These are phyloP conservation scores for Suillus americanus DNA, from an alignment of 768 basidiomycete species.

Conservation along the genomic window DNA sequence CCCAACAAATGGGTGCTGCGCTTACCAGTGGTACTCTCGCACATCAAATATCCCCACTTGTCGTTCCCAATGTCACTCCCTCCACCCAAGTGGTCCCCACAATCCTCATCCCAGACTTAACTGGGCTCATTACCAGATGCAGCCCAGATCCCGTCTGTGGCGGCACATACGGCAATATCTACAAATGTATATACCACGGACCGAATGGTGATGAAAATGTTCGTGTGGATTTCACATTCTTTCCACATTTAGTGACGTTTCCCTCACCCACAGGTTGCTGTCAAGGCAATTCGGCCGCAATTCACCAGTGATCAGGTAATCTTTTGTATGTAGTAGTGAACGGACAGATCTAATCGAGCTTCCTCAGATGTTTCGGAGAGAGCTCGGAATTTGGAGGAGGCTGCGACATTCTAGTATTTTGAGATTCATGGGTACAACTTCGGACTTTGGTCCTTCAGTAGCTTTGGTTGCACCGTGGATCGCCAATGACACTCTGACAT, in stretches of 20 bases:
- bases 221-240: neutral
- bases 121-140: neutral
- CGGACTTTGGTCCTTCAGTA: slow-evolving; percentile 19
- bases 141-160: neutral
- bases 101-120: neutral
- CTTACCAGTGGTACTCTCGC: too few relatives aligned
- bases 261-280: neutral
- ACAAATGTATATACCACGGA: neutral
- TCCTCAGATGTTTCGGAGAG: slow-evolving; percentile 17
- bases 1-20: too few relatives aligned
- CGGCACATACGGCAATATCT: neutral
- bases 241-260: neutral
- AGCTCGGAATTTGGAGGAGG: slow-evolving; percentile 20
- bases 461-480: slow-evolving; percentile 23
- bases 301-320: neutral
- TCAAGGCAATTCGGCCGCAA: slow-evolving; percentile 2
- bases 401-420: slow-evolving; percentile 20
- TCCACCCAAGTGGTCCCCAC: neutral
- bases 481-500: slow-evolving; percentile 14
- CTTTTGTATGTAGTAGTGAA: neutral
- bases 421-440: slow-evolving; percentile 15
- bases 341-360: neutral
- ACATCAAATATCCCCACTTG: neutral
- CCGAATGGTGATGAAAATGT: neutral
- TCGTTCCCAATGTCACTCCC: neutral